Evolutionary conservation across 495 filamentous ascomycete genomes (phyloP), one percentile per base, ranked within the genome.

Genomic region (Friedmanniomyces endolithicus): DNA sequence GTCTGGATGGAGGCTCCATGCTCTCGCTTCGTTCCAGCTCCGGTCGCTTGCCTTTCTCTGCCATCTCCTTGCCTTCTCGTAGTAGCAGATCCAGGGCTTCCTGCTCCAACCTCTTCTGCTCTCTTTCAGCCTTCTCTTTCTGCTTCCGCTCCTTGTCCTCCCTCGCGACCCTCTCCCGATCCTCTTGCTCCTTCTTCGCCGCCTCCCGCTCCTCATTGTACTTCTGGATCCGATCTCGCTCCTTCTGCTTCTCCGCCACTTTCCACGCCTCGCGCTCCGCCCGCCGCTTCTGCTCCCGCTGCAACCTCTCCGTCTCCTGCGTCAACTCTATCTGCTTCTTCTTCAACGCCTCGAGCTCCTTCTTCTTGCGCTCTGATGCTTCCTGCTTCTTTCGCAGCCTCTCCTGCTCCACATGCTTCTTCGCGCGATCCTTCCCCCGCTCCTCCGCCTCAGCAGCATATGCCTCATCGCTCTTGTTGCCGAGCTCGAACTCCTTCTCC

Each of bases 401-500:
- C 53, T 79, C 70, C 37, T 83, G 77, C 57, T 85, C 81, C 48
- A 80, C 78, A 61, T 80, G 79, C 19, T 79, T 70, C 29, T 74
- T 79, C 22, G 83, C 83, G 45, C 84, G 78, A 59, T 81, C 78
- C 11, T 77, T 76, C 2, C 79, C 72, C 54, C 81, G 79, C n/a
- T 68, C 72, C n/a, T 79, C 80, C 1, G 86, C 80, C 56, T 88
- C 80, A 34, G 73, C 72, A 14, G 81, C 85, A 62, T 90, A 95
- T 50, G 89, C 84, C 44, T 83, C 84, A 59, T 94, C 88, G 6
- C 83, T 88, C 66, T 87, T 94, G 57, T 78, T 78, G 2, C 89
- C 89, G 24, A 77, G 75, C 23, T 69, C 59, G 54, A 81, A 71
- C 64, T 95, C 89, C 55, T 81, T 76, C 2, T 71, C 71, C 14